These are phyloP conservation scores for Eucalyptus paniculata DNA, from an alignment of 345 rosid species.

Conservation along the genomic window DNA sequence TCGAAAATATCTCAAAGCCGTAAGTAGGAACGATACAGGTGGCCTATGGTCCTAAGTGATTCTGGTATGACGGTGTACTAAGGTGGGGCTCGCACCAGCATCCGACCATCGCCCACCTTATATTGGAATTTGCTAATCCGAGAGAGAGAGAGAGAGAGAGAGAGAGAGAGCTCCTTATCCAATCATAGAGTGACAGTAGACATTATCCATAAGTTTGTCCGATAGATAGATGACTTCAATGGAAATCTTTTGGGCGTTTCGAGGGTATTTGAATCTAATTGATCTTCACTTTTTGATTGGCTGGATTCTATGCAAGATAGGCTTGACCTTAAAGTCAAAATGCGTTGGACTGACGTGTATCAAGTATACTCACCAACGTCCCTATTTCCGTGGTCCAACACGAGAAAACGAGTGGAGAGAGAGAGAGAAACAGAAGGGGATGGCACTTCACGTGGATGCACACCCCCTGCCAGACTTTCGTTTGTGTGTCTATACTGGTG, in stretches of 20 bases:
- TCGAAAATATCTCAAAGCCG: not conserved
- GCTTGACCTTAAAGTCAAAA: not conserved
- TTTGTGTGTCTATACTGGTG: not conserved
- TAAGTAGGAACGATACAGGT: not conserved
- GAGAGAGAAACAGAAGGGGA: not conserved
- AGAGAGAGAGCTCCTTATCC: not conserved
- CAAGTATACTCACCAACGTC: not conserved
- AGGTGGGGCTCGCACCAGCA: not conserved
- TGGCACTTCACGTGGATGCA: not conserved
- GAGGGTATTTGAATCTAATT: not conserved
- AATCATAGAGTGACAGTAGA: not conserved
- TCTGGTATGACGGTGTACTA: not conserved
- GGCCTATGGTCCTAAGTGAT: not conserved
- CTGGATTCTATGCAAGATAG: not conserved
- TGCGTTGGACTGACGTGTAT: not conserved
- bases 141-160: not conserved
- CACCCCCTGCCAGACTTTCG: not conserved
- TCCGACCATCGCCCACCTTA: not conserved
- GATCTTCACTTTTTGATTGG: not conserved
- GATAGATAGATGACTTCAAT: not conserved
- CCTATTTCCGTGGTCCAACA: not conserved
- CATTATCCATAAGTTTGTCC: not conserved
- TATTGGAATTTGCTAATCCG: not conserved
- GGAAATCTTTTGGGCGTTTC: not conserved
- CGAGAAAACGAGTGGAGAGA: not conserved